Base-by-base conservation (phyloP, 176 grass and related monocot genomes). In the Lolium perenne region DNA sequence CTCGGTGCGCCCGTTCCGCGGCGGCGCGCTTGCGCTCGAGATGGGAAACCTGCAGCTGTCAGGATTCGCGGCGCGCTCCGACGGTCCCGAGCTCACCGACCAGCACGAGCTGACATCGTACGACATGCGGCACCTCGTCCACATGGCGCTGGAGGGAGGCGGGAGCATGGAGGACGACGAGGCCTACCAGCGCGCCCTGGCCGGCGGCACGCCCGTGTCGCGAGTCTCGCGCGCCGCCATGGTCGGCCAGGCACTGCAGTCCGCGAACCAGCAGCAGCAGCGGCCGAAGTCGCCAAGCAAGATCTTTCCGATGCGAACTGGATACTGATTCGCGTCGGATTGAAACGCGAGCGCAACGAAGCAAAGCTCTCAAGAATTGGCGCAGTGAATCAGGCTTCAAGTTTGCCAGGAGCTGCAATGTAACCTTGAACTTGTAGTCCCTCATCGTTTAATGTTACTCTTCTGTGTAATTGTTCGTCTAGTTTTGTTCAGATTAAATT, bases 131-230 rank as follows among this genome's bases (percentile, higher is more conserved):
- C 76, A 21, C 46, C 76, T 84, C 4, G 43, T 84, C 21, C 67
- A 69, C 35, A 46, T 85, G 32, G 35, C 46, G 67, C 5, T 80
- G 45, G 16, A 9, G 21, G 21, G 58, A 26, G 22, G 22, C 7
- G 80, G 59, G 4, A 48, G 32, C 87, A 2, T 89, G n/a, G 67
- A 74, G 67, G 16, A 18, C 21, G 87, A 89, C 67, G 66, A 46
- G 56, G 57, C 35, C 18, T 89, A 80, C 87, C 68, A 66, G 82
- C 47, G 76, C 9, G 82, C 50, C 18, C 20, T 77, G 7, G 38
- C 21, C 71, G 78, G 61, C 10, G 71, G 61, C 50, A 14, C 78
- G 25, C 62, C 78, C 1, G 49, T 85, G 49, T 66, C 82, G 5
- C 76, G 29, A 3, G 76, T 3, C 17, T 4, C 82, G 23, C 48